Evolutionary conservation across 495 filamentous ascomycete genomes (phyloP), one percentile per base, ranked within the genome.

Genomic region (Penicillium steckii): DNA sequence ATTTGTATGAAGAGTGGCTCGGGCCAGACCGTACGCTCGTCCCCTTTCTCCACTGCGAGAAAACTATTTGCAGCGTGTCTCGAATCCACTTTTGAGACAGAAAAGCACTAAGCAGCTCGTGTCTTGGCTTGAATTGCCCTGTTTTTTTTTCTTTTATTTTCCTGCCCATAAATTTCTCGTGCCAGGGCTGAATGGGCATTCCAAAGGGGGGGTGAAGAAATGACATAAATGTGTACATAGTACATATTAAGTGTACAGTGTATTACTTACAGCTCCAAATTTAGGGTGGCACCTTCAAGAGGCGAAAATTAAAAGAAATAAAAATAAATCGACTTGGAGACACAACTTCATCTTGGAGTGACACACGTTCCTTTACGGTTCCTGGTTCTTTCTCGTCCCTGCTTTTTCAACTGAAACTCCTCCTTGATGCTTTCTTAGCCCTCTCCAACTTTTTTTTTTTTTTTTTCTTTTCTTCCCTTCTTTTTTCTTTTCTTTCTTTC

Each of bases 21-120:
- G 29, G 38, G 18, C 38, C 38, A 41, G 38, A 41, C 38, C 38
- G 38, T 10, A n/a, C 38, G 38, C 38, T 41, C 38, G 38, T 41
- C 18, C 38, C 38, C 18, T 41, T 37, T 37, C 17, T 21, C 38
- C 38, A 21, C 38, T 12, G n/a, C n/a, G n/a, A n/a, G n/a, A n/a
- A n/a, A n/a, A n/a, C n/a, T n/a, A n/a, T n/a, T 12, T 29, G 27
- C 37, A 4, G 17, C 32, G 37, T 19, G 37, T 19, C 37, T 35
- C 32, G 32, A 35, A 35, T 13, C 32, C 32, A 3, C 3, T 10
- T 35, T 3, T 15, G 32, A 35, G 32, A 35, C 32, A 35, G 6
- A 15, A 15, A n/a, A 15, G 32, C 32, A 35, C 32, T 35, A 35
- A 35, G 32, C 32, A 35, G 32, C n/a, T 35, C 9, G 3, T 23